Evolutionary conservation across 139 green algal species (phyloP), one percentile per base, ranked within the genome.

Genomic region (Mesotaenium endlicherianum): DNA sequence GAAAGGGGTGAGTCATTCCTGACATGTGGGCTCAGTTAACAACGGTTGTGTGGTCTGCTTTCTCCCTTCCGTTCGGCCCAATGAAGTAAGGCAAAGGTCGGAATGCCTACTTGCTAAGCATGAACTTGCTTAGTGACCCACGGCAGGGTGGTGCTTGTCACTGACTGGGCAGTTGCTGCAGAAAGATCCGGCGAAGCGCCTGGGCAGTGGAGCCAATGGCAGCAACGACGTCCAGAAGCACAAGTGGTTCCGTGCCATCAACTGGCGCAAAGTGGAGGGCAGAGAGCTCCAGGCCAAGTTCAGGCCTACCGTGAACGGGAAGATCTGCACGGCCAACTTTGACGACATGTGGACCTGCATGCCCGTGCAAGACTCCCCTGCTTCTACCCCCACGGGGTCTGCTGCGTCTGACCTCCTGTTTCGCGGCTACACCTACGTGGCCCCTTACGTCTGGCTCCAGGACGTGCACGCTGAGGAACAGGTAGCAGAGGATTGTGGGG

Each of bases 161-260:
- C n/a, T n/a, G n/a, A n/a, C 11, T 14, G 36, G 41, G 6, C 79
- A 85, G 79, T 91, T 99, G 68, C 91, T 99, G 20, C 87, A 88
- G 11, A 93, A 94, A 43, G 95, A 99, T 75, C 80, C 92, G 1
- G 31, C 70, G 38, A 93, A 95, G 90, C 91, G 96, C 55, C 86
- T 99, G 39, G 96, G 96, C 14, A 91, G 77, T 50, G 94, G 94
- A 0, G 79, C 55, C 4, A 68, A 80, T 14, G 95, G 94, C 67
- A 82, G 77, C 2, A 90, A 90, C 0, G 91, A 87, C 2, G 82
- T 97, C n/a, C 91, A 91, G 85, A 74, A 30, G 60, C 95, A 98
- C 89, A 69, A 93, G 42, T 98, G 97, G 89, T 98, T 98, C 91
- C 91, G 80, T 36, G 26, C 45, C 17, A 91, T 98, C 53, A 92